Evolutionary conservation across 1,139 yeast genomes (phyloP).

Genomic region (Kurtzmaniella quercitrusa): DNA sequence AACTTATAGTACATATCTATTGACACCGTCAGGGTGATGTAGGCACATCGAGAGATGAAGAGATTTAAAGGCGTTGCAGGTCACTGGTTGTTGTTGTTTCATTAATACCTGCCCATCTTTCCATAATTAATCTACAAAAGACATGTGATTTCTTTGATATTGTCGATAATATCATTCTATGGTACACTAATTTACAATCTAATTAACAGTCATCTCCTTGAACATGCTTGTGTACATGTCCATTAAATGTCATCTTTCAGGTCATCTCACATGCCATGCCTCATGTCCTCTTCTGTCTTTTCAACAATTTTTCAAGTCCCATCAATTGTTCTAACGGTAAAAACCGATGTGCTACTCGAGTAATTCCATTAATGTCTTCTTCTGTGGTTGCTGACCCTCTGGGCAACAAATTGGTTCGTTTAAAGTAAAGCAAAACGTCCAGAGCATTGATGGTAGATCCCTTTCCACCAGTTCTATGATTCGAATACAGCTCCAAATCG

Average conservation of each 20-base stretch:
- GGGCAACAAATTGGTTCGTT: slow-evolving; percentile 22
- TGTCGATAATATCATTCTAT: neutral
- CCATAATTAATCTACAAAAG: neutral
- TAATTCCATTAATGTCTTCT: slow-evolving; percentile 20
- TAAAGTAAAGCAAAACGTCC: slow-evolving; percentile 34
- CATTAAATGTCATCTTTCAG: too few species aligned
- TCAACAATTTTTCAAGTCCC: slow-evolving; percentile 21
- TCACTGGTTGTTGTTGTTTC: too few species aligned
- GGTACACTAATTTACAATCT: slow-evolving; percentile 6
- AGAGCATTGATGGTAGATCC: slow-evolving; percentile 23
- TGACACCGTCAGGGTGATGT: too few species aligned
- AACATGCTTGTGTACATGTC: too few species aligned
- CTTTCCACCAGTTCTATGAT: slow-evolving; percentile 24
- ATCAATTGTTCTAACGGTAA: slow-evolving; percentile 36
- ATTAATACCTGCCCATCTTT: too few species aligned
- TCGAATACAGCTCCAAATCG: slow-evolving; percentile 33
- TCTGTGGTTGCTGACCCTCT: slow-evolving; percentile 14
- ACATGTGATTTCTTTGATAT: neutral
- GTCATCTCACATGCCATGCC: too few species aligned
- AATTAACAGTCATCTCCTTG: neutral
- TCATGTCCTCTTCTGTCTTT: neutral
- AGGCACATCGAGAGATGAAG: too few species aligned
- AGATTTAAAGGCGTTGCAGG: too few species aligned
- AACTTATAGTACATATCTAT: neutral
- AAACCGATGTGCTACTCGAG: slow-evolving; percentile 30